A percentile compares a stretch with the other conserved stretches of the same genome.
Conservation (phyloP, 352 stramenopile species). For the Phytophthora melonis region DNA sequence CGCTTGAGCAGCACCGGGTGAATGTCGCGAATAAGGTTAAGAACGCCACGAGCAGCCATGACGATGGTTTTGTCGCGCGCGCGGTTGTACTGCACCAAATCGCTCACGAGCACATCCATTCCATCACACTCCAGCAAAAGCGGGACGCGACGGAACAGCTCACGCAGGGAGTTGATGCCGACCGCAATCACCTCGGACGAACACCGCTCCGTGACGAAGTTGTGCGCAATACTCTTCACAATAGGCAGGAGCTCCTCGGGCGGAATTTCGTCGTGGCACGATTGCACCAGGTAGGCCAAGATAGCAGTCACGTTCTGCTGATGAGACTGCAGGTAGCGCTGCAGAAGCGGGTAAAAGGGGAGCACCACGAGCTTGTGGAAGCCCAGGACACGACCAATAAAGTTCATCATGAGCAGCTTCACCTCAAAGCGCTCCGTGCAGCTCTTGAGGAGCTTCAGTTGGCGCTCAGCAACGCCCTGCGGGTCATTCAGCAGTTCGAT, state of each 20-base stretch:
- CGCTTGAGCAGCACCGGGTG: slow-evolving; percentile 96
- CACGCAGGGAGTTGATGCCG: slow-evolving; percentile 97
- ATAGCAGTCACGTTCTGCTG: slow-evolving; percentile 94
- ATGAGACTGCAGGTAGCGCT: slow-evolving; percentile 92
- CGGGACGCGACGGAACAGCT: slow-evolving; percentile 95
- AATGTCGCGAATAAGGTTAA: slow-evolving; percentile 97
- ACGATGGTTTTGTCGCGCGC: slow-evolving; percentile 97
- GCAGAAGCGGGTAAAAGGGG: slow-evolving; percentile 96
- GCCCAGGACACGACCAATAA: slow-evolving; percentile 96
- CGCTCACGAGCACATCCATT: slow-evolving; percentile 90
- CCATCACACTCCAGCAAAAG: slow-evolving; percentile 94
- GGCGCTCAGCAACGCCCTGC: slow-evolving; percentile 93
- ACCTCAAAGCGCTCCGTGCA: slow-evolving; percentile 94
- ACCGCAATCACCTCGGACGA: slow-evolving; percentile 97
- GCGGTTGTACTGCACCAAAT: slow-evolving; percentile 97
- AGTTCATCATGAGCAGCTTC: slow-evolving; percentile 99
- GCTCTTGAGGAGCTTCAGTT: slow-evolving; percentile 92
- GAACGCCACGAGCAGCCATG: slow-evolving; percentile 95
- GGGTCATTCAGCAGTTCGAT: slow-evolving; percentile 99
- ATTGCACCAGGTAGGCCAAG: slow-evolving; percentile 97
- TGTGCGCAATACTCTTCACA: slow-evolving; percentile 97
- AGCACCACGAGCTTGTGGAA: slow-evolving; percentile 98
- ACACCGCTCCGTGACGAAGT: slow-evolving; percentile 98
- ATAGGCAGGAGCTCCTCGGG: slow-evolving; percentile 97
- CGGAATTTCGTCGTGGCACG: slow-evolving; percentile 97